These are phyloP conservation scores for Hanseniaspora hatyaiensis DNA, from an alignment of 805 yeast species.

Conservation along the genomic window DNA sequence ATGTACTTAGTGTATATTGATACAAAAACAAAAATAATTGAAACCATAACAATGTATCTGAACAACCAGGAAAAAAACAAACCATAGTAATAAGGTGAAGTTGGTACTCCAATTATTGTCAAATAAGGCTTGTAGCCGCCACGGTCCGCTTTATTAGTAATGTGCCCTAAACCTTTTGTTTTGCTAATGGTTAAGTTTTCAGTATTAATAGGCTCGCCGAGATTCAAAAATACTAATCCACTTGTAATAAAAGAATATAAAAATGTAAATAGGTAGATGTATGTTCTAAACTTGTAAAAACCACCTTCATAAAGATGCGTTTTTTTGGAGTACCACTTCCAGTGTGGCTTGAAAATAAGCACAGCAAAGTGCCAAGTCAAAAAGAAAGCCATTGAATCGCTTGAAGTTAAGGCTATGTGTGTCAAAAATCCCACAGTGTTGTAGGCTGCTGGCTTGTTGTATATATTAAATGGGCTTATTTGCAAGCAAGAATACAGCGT, in stretches of 20 bases:
- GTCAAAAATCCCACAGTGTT: constrained; percentile 71
- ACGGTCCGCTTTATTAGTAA: constrained; percentile 22
- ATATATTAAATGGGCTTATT: constrained; percentile 54
- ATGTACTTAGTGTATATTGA: constrained; percentile 59
- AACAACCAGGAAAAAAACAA: constrained; percentile 72
- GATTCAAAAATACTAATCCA: constrained; percentile 52
- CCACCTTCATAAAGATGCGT: constrained; percentile 55
- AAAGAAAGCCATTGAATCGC: constrained; percentile 62
- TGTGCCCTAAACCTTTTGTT: background rate
- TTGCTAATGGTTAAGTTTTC: constrained; percentile 18
- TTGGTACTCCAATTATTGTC: constrained; percentile 72
- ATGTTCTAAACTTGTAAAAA: constrained; percentile 44
- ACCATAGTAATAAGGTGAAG: constrained; percentile 60
- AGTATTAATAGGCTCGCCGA: constrained; percentile 19
- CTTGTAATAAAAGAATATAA: constrained; percentile 58
- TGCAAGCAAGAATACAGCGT: constrained; percentile 32
- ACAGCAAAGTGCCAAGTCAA: constrained; percentile 66
- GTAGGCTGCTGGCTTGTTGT: constrained; percentile 41
- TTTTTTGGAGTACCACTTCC: constrained; percentile 32
- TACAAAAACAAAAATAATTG: constrained; percentile 53
- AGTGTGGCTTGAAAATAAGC: constrained; percentile 53
- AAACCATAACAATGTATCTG: constrained; percentile 52
- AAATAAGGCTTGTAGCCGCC: constrained; percentile 52
- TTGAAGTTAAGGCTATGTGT: constrained; percentile 68
- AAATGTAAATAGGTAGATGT: constrained; percentile 49